phyloP scores from a whole-genome alignment of 176 grass and related monocot species.

The Oryza longistaminata region DNA sequence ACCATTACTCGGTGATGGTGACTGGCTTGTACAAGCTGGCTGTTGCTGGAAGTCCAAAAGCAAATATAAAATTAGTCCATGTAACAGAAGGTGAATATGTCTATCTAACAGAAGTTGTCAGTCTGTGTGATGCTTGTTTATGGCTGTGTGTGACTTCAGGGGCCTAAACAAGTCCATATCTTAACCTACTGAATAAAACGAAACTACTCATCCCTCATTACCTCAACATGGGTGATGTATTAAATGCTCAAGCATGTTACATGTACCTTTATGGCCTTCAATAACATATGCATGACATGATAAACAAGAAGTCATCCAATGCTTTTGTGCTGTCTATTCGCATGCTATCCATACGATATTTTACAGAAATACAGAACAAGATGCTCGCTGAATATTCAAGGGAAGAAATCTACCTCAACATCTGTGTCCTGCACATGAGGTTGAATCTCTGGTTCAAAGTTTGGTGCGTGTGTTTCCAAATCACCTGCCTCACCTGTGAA shows the following conservation, averaged over 20 bases:
- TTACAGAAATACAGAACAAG: background rate
- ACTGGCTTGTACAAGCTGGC: conserved; percentile 9
- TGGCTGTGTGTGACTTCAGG: conserved; percentile 1
- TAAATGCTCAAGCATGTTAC: background rate
- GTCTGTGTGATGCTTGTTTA: conserved; percentile 18
- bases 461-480: conserved; percentile 29
- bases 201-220: background rate
- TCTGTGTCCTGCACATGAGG: conserved; percentile 35
- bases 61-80: conserved; percentile 17
- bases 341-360: conserved; percentile 1
- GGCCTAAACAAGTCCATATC: background rate
- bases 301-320: background rate
- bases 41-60: conserved; percentile 51
- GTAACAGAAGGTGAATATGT: conserved; percentile 3
- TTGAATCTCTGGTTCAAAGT: conserved; percentile 36
- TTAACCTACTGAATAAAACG: conserved; percentile 26
- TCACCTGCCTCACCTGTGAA: conserved; percentile 43
- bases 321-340: background rate
- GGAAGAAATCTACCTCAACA: conserved; percentile 46
- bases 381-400: conserved; percentile 11
- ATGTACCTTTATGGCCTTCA: background rate
- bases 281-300: conserved; percentile 24
- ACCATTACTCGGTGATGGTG: conserved; percentile 27
- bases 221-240: background rate
- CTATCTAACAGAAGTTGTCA: background rate